phyloP scores from a whole-genome alignment of 2,329 filamentous ascomycete species.

The Trichoderma simmonsii region DNA sequence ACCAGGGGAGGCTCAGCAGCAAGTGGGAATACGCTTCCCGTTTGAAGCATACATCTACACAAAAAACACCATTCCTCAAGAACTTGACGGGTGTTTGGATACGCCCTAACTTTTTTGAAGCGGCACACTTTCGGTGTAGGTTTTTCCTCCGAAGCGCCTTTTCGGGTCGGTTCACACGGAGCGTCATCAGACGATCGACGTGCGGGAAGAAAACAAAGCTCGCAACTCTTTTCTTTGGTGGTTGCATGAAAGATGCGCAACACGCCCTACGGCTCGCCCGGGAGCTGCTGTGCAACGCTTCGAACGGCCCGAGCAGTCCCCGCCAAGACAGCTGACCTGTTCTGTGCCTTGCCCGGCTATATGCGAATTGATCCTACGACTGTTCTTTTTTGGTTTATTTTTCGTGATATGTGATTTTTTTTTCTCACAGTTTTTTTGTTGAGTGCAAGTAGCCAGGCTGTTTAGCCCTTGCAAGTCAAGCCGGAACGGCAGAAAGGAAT shows the following conservation, averaged over 20 bases:
- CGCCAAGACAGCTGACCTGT: not conserved
- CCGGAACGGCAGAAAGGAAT: not conserved
- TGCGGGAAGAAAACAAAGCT: not conserved
- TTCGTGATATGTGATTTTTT: not conserved
- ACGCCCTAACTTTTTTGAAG: not conserved
- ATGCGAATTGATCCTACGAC: not conserved
- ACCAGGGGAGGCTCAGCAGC: not conserved
- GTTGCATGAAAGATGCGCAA: not conserved
- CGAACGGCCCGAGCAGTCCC: not conserved
- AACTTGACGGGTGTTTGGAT: not conserved
- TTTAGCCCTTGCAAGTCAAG: not conserved
- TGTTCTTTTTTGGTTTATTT: not conserved
- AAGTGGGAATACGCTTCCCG: not conserved
- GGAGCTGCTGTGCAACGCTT: not conserved
- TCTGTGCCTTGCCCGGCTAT: not conserved
- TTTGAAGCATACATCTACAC: not conserved
- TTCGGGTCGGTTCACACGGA: not conserved
- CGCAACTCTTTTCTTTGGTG: not conserved
- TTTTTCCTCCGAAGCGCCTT: not conserved
- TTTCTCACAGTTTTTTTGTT: not conserved
- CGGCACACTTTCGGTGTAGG: not conserved
- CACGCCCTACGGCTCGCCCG: slow-evolving; percentile 2
- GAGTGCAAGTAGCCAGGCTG: not conserved
- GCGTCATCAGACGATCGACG: not conserved
- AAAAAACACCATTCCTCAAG: not conserved